Evolutionary conservation across 2,329 filamentous ascomycete species (phyloP).

Genomic region (Davidsoniella eucalypti): DNA sequence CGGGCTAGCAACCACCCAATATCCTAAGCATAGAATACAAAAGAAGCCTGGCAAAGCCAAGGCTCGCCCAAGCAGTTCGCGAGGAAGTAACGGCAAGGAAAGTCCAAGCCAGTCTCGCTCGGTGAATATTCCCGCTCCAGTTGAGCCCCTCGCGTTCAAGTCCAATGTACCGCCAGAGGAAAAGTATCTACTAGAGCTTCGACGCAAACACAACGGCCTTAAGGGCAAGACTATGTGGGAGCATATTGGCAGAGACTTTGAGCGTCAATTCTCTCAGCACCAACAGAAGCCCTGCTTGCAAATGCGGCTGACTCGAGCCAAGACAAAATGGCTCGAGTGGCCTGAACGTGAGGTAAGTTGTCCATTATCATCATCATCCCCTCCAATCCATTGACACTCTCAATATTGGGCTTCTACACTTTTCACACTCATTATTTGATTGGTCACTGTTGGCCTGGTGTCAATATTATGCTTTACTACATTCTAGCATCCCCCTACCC

Average conservation of each 20-base stretch:
- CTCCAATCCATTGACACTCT: neutral
- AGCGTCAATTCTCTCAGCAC: constrained; percentile 20
- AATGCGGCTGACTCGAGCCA: constrained; percentile 37
- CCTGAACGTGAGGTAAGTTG: constrained; percentile 31
- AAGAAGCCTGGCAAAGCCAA: neutral
- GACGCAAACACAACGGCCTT: constrained; percentile 27
- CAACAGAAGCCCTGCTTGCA: constrained; percentile 34
- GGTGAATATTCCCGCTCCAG: neutral
- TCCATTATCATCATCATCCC: neutral
- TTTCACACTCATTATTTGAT: too few relatives aligned
- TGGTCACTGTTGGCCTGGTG: too few relatives aligned
- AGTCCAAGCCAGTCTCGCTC: too few relatives aligned
- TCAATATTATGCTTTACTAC: too few relatives aligned
- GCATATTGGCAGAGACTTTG: constrained; percentile 30
- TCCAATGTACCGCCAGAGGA: constrained; percentile 31
- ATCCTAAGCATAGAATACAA: neutral
- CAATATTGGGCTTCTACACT: neutral
- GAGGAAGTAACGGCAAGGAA: neutral
- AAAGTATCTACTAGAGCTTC: constrained; percentile 32
- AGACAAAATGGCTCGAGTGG: constrained; percentile 33
- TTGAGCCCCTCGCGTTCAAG: constrained; percentile 24
- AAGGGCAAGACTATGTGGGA: constrained; percentile 45
- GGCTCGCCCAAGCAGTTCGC: neutral
- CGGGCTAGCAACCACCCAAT: too few relatives aligned
- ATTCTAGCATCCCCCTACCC: too few relatives aligned